A percentile compares a stretch with the other conserved stretches of the same genome.
Conservation (phyloP, 208 protist species). For the Porcisia hertigi region DNA sequence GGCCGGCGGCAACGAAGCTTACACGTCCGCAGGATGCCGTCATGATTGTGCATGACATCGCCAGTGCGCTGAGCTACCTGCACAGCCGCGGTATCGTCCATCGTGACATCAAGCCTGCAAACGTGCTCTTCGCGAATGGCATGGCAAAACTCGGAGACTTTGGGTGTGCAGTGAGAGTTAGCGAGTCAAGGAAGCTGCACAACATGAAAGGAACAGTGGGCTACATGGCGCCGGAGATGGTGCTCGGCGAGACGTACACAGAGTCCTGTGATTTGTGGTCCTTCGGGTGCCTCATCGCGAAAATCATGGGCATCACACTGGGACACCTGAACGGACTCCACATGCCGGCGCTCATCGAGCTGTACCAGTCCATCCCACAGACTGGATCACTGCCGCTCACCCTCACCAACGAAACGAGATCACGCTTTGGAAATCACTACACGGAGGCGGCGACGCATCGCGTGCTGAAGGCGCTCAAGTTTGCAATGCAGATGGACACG, state of each 20-base stretch:
- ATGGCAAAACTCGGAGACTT: conserved; percentile 86
- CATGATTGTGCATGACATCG: conserved; percentile 77
- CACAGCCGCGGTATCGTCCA: conserved; percentile 75
- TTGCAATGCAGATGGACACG: conserved; percentile 27
- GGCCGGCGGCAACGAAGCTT: conserved; percentile 2
- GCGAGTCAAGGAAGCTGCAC: conserved; percentile 40
- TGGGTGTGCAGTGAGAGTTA: conserved; percentile 60
- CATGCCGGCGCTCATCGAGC: conserved; percentile 62
- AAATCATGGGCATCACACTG: conserved; percentile 74
- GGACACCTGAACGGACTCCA: conserved; percentile 73
- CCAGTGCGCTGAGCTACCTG: conserved; percentile 62
- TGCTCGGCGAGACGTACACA: conserved; percentile 79
- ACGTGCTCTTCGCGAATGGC: conserved; percentile 74
- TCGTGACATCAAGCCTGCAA: conserved; percentile 85
- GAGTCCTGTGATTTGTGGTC: conserved; percentile 86
- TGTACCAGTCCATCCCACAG: conserved; percentile 53
- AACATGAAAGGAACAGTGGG: conserved; percentile 83
- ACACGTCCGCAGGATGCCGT: conserved; percentile 46
- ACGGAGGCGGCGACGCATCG: conserved; percentile 33
- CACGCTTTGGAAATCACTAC: conserved; percentile 49
- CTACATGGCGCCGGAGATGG: conserved; percentile 89
- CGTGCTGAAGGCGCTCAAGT: conserved; percentile 52
- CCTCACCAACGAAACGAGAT: conserved; percentile 43
- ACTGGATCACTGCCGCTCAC: conserved; percentile 58
- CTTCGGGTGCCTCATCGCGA: conserved; percentile 76